A percentile compares a stretch with the other conserved stretches of the same genome.
Evolutionary conservation across 1,139 yeast species (phyloP).

Genomic region (Zygosaccharomyces sapae): DNA sequence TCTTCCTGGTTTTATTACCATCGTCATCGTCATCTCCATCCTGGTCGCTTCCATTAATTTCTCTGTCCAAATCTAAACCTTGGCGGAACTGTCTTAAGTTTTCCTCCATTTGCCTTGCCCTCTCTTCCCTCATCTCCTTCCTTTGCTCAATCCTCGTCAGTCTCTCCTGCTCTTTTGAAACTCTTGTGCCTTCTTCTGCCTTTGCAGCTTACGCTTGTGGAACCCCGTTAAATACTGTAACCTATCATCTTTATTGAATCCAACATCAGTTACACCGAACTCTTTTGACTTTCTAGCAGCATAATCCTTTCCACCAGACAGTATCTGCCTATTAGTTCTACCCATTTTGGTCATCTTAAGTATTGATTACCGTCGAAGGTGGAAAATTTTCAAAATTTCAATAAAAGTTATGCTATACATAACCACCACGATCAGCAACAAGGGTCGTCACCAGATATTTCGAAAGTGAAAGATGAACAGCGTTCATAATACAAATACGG

Average conservation of each 20-base stretch:
- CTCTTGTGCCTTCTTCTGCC: constrained; percentile 81
- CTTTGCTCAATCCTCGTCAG: constrained; percentile 73
- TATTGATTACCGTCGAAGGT: not conserved
- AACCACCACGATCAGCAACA: not conserved
- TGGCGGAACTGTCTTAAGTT: constrained; percentile 58
- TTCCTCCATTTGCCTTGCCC: constrained; percentile 59
- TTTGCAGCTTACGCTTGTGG: constrained; percentile 84
- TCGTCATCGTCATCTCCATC: constrained; percentile 39
- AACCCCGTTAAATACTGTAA: constrained; percentile 87
- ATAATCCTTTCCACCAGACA: constrained; percentile 83
- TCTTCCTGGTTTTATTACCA: constrained; percentile 29
- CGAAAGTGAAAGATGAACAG: constrained; percentile 2
- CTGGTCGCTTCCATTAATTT: constrained; percentile 35
- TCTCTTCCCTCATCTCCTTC: constrained; percentile 54
- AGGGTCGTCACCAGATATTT: no score
- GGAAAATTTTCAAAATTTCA: constrained; percentile 2
- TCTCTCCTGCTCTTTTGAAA: constrained; percentile 70
- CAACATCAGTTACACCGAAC: constrained; percentile 70
- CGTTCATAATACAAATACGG: constrained; percentile 5
- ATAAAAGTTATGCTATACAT: not conserved
- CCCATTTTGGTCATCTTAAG: constrained; percentile 3
- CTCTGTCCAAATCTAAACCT: constrained; percentile 45
- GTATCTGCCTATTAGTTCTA: constrained; percentile 66
- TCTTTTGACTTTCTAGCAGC: constrained; percentile 56
- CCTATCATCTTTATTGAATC: constrained; percentile 70